A percentile compares a stretch with the other conserved stretches of the same genome.
Conservation (phyloP, 129 eudicot species). For the Escallonia herrerae region DNA sequence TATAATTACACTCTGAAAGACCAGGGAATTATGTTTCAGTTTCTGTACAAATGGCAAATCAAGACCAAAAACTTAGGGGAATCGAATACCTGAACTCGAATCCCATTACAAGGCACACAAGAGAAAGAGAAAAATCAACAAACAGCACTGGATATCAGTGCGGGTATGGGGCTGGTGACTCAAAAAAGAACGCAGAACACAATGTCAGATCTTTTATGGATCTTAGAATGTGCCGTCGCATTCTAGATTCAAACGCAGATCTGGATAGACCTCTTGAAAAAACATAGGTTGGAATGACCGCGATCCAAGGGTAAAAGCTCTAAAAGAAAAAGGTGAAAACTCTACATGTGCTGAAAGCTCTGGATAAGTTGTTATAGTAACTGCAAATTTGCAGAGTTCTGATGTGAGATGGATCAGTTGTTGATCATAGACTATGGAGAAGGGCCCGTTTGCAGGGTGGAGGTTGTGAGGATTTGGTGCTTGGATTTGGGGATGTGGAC, state of each 20-base stretch:
- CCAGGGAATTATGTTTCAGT: constrained; percentile 17
- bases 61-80: constrained; percentile 26
- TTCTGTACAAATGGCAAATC: constrained; percentile 39
- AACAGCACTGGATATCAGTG: constrained; percentile 13
- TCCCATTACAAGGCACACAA: constrained; percentile 32
- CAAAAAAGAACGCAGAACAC: constrained; percentile 21
- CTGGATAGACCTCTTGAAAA: constrained; percentile 33
- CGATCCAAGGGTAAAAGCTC: constrained; percentile 23
- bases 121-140: constrained; percentile 23
- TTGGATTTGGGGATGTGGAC: constrained; percentile 24
- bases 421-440: constrained; percentile 55
- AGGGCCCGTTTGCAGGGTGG: constrained; percentile 61
- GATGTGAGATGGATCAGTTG: constrained; percentile 15
- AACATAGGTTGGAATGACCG: constrained; percentile 44
- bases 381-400: neutral
- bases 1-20: constrained; percentile 29
- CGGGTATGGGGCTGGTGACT: constrained; percentile 20
- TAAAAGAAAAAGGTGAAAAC: constrained; percentile 23
- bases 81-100: too few relatives aligned
- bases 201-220: constrained; percentile 25
- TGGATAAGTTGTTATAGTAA: constrained; percentile 15
- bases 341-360: constrained; percentile 27
- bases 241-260: constrained; percentile 37
- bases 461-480: constrained; percentile 30
- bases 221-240: constrained; percentile 37